Evolutionary conservation across 805 yeast species (phyloP).

Genomic region (Yamadazyma sp.): DNA sequence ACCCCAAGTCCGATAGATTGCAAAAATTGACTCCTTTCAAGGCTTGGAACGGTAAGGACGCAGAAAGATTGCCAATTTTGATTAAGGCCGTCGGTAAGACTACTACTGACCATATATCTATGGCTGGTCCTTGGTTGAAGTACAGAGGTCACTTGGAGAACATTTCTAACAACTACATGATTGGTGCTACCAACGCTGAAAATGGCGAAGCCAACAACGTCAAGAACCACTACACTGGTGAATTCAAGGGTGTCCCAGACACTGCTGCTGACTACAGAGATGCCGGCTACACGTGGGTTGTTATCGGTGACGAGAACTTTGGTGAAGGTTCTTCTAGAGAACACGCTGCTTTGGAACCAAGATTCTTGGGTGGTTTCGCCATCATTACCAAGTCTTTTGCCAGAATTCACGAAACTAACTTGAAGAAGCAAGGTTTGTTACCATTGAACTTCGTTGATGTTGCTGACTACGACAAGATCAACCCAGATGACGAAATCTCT

Average conservation of each 20-base stretch:
- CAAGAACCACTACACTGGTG: slow-evolving; percentile 89
- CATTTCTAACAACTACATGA: slow-evolving; percentile 98
- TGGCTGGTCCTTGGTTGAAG: slow-evolving; percentile 99
- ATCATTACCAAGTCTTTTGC: slow-evolving; percentile 97
- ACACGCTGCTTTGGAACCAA: slow-evolving; percentile 99
- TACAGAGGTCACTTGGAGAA: slow-evolving; percentile 99
- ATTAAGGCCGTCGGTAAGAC: slow-evolving; percentile 97
- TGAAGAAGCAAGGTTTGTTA: slow-evolving; percentile 98
- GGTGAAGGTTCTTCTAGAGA: slow-evolving; percentile 99
- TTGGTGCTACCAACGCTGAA: slow-evolving; percentile 98
- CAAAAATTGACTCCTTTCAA: slow-evolving; percentile 92
- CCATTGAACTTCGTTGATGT: slow-evolving; percentile 92
- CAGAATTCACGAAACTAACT: slow-evolving; percentile 98
- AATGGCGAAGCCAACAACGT: slow-evolving; percentile 91
- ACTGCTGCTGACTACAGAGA: slow-evolving; percentile 95
- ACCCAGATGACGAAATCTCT: slow-evolving; percentile 87
- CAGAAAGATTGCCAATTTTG: slow-evolving; percentile 83
- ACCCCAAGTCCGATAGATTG: slow-evolving; percentile 94
- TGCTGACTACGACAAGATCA: slow-evolving; percentile 90
- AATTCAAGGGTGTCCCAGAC: slow-evolving; percentile 93
- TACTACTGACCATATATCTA: slow-evolving; percentile 98
- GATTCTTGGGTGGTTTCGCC: slow-evolving; percentile 98
- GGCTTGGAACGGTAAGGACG: slow-evolving; percentile 97
- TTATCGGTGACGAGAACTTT: slow-evolving; percentile 96
- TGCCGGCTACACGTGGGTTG: slow-evolving; percentile 92